A percentile compares a stretch with the other conserved stretches of the same genome.
Evolutionary conservation across 164 flowering plant species (phyloP).

Genomic region (Cinnamomum micranthum): DNA sequence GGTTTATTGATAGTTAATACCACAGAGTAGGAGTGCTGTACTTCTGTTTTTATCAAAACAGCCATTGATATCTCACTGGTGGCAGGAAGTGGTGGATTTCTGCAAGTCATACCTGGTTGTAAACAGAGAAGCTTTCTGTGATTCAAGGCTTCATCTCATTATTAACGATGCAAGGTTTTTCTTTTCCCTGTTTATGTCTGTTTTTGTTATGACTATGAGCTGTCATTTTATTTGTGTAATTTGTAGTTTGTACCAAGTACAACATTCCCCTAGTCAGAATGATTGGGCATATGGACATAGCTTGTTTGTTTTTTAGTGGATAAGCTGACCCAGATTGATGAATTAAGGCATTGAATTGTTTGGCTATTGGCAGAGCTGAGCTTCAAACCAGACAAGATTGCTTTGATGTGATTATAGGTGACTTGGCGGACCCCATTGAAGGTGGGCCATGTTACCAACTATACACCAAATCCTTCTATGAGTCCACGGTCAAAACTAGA

Average conservation of each 20-base stretch:
- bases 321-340: too few species aligned
- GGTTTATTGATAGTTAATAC: too few species aligned
- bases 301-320: not conserved
- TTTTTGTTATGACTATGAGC: too few species aligned
- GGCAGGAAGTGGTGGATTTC: constrained; percentile 90
- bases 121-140: constrained; percentile 75
- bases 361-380: constrained; percentile 53
- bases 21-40: too few species aligned
- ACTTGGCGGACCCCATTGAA: constrained; percentile 89
- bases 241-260: too few species aligned
- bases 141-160: constrained; percentile 72
- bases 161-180: constrained; percentile 81
- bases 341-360: not conserved
- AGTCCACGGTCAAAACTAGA: constrained; percentile 61
- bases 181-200: not conserved
- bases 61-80: not conserved
- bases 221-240: too few species aligned
- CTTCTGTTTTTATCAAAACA: not conserved
- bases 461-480: constrained; percentile 92
- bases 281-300: too few species aligned
- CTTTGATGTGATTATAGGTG: constrained; percentile 88
- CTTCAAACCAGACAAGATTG: constrained; percentile 51
- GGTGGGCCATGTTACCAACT: constrained; percentile 97
- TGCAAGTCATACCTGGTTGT: constrained; percentile 68
- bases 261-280: too few species aligned